Percentiles rank a stretch among this genome's conserved stretches.
Evolutionary conservation across 345 rosid genomes (phyloP).

Genomic region (Eucalyptus rudis): DNA sequence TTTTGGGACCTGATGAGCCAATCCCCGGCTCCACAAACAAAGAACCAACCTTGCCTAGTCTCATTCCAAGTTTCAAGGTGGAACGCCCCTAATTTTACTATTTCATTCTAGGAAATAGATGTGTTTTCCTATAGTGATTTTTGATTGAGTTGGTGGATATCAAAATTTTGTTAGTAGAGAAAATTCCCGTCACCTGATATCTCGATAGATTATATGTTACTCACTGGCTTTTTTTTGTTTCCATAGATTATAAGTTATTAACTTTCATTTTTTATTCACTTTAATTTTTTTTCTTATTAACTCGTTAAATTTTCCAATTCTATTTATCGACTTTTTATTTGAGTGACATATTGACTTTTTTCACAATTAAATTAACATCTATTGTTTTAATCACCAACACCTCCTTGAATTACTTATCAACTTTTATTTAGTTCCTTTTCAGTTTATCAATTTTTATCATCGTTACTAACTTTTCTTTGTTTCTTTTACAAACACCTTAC

Average conservation of each 20-base stretch:
- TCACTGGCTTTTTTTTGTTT: neutral
- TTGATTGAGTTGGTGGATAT: neutral
- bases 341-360: neutral
- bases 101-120: neutral
- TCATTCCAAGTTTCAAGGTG: neutral
- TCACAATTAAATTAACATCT: neutral
- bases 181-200: fast-evolving
- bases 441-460: neutral
- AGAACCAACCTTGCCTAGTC: neutral
- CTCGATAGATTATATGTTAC: neutral
- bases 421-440: neutral
- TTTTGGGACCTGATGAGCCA: fast-evolving
- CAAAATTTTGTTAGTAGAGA: neutral
- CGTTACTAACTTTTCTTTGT: neutral
- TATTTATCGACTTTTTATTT: neutral
- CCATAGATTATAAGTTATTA: neutral
- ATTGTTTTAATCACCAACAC: neutral
- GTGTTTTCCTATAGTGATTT: neutral
- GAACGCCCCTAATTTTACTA: neutral
- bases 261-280: neutral
- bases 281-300: neutral
- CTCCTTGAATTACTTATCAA: neutral
- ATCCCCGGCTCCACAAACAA: neutral
- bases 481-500: neutral
- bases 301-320: neutral